Conservation (phyloP, 768 basidiomycete species). For the Boletus pseudopeckii region DNA sequence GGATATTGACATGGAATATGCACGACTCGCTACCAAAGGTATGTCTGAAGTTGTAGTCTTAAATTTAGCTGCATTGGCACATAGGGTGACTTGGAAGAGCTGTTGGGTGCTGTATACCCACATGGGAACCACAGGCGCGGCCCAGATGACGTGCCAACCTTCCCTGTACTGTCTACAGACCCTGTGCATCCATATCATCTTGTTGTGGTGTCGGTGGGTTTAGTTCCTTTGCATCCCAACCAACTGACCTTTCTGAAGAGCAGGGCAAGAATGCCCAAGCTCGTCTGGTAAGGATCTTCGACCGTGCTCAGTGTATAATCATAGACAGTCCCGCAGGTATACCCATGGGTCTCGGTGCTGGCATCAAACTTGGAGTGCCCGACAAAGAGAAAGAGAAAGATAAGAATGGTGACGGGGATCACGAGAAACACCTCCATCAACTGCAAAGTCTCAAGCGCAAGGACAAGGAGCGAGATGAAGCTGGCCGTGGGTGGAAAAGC, state of each 20-base stretch:
- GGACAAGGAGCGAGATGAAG: slow-evolving; percentile 39
- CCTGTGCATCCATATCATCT: slow-evolving; percentile 70
- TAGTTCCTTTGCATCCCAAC: not conserved
- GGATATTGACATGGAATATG: slow-evolving; percentile 83
- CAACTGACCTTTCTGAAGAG: slow-evolving; percentile 36
- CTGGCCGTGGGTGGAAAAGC: slow-evolving; percentile 31
- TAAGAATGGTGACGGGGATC: slow-evolving; percentile 29
- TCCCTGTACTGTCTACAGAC: slow-evolving; percentile 51
- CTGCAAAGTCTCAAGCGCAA: slow-evolving; percentile 31
- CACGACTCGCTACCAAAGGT: slow-evolving; percentile 79
- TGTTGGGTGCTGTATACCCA: slow-evolving; percentile 58
- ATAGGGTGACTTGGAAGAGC: slow-evolving; percentile 70
- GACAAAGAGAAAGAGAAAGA: slow-evolving; percentile 39
- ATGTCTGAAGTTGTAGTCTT: slow-evolving; percentile 1
- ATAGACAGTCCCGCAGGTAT: slow-evolving; percentile 46
- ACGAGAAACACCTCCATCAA: slow-evolving; percentile 32
- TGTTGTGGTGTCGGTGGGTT: slow-evolving; percentile 61
- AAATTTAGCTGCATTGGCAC: slow-evolving; percentile 1
- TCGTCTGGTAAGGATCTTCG: slow-evolving; percentile 47
- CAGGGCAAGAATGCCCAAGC: slow-evolving; percentile 83
- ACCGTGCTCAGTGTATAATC: not conserved
- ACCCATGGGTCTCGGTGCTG: slow-evolving; percentile 75
- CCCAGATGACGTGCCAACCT: slow-evolving; percentile 21
- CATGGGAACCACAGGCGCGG: slow-evolving; percentile 32
- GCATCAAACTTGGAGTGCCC: slow-evolving; percentile 64